phyloP scores from a whole-genome alignment of 2,329 filamentous ascomycete genomes.

The Trichoderma afroharzianum region DNA sequence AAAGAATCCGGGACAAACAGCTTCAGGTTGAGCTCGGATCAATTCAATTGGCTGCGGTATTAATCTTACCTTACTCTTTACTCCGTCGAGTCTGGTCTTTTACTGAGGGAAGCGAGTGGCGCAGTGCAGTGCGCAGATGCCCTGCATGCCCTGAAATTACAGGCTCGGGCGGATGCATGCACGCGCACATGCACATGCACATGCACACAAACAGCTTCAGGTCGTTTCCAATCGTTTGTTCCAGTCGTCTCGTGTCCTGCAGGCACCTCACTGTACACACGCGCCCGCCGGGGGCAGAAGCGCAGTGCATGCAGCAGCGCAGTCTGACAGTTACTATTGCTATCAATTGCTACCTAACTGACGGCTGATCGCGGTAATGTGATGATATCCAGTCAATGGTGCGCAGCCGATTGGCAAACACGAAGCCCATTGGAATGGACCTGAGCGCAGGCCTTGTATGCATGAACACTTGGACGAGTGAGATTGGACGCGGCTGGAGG shows the following conservation, averaged over 20 bases:
- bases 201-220: neutral
- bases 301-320: neutral
- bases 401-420: neutral
- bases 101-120: slow-evolving; percentile 4
- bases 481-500: neutral
- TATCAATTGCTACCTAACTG: neutral
- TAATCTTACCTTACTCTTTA: neutral
- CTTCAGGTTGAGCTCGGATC: neutral
- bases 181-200: slow-evolving; percentile 1
- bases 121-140: slow-evolving; percentile 6
- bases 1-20: neutral
- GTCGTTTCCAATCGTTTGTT: neutral
- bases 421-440: neutral
- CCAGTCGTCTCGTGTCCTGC: neutral
- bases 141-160: slow-evolving; percentile 9
- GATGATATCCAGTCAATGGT: neutral
- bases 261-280: neutral
- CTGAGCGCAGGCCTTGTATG: neutral
- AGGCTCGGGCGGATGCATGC: neutral
- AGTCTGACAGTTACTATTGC: neutral
- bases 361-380: neutral
- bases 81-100: neutral
- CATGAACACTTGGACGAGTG: slow-evolving; percentile 4
- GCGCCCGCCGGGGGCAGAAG: neutral
- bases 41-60: neutral